Base-by-base conservation (phyloP, 2,329 filamentous ascomycete species). In the Plenodomus tracheiphilus region DNA sequence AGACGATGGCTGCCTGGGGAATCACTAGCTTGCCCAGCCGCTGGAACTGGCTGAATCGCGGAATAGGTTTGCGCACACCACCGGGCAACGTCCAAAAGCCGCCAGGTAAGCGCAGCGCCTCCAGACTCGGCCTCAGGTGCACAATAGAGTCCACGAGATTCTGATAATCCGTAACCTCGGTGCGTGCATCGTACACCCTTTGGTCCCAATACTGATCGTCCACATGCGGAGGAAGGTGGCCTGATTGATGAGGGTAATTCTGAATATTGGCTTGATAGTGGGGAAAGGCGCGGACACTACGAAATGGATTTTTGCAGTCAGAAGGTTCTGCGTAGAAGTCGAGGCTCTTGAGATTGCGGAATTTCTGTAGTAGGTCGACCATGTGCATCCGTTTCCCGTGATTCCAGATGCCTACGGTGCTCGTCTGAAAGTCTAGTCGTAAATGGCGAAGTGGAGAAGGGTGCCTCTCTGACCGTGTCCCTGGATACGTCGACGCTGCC, bases 51-150 rank as follows among this genome's bases (percentile, higher is more conserved):
- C 49, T 28, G 22, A 59, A 55, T 0, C 49, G 44, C 4, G 56
- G 56, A 25, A 59, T 20, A 0, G 54, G 54, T 37, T 59, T 59
- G 18, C 54, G 54, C 39, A 47, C 39, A 1, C 43, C 49, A 5
- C 54, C 51, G 7, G 54, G 54, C 11, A 57, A 42, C 1, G 56
- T 53, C 56, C 56, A 59, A 35, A 59, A 58, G 7, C 56, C 56
- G 2, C 54, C 54, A 8, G 54, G 56, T 2, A 58, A 25, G 13
- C 47, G 37, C n/a, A 59, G 19, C 9, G 13, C 34, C 13, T 53
- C 19, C 15, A 59, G 46, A 2, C 15, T 28, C 13, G 45, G 41
- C 3, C 51, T 41, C 2, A 58, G n/a, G 22, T 55, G 51, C 10
- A 47, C 8, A 13, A 58, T 18, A 4, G 25, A 39, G 17, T 58